Conservation (phyloP, 139 green algal genomes). For the Desmodesmus armatus region DNA sequence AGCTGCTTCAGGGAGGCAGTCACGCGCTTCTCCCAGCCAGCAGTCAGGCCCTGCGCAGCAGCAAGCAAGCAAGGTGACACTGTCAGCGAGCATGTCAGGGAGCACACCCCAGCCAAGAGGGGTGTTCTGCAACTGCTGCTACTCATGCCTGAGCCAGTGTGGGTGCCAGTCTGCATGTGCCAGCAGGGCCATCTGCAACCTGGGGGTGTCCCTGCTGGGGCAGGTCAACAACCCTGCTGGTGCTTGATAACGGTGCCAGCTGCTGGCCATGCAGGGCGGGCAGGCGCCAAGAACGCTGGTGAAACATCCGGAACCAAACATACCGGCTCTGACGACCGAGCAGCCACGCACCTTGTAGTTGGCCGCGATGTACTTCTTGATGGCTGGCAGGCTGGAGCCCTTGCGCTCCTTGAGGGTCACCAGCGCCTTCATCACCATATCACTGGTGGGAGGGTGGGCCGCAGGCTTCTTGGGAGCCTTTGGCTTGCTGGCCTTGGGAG, state of each 20-base stretch:
- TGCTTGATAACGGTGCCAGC: neutral
- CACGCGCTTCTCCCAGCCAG: constrained; percentile 71
- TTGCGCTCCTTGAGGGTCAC: constrained; percentile 54
- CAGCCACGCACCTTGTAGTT: constrained; percentile 30
- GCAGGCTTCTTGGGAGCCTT: constrained; percentile 31
- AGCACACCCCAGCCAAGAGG: no score
- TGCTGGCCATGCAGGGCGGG: neutral
- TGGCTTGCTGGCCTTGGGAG: constrained; percentile 22
- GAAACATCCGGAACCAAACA: neutral
- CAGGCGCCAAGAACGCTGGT: neutral
- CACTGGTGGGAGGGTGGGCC: neutral
- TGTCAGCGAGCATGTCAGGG: no score
- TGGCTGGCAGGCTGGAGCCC: constrained; percentile 11
- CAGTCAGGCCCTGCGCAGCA: constrained; percentile 32
- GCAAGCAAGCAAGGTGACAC: no score
- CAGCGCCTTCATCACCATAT: constrained; percentile 56
- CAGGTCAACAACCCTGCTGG: no score
- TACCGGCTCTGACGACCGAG: no score
- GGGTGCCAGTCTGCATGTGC: no score
- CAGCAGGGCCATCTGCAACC: no score
- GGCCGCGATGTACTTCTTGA: constrained; percentile 43
- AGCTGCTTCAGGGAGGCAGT: constrained; percentile 64
- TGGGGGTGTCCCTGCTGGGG: no score
- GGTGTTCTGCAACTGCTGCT: no score
- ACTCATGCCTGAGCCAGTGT: no score